Base-by-base conservation (phyloP, 2,329 filamentous ascomycete species). In the Talaromyces islandicus region DNA sequence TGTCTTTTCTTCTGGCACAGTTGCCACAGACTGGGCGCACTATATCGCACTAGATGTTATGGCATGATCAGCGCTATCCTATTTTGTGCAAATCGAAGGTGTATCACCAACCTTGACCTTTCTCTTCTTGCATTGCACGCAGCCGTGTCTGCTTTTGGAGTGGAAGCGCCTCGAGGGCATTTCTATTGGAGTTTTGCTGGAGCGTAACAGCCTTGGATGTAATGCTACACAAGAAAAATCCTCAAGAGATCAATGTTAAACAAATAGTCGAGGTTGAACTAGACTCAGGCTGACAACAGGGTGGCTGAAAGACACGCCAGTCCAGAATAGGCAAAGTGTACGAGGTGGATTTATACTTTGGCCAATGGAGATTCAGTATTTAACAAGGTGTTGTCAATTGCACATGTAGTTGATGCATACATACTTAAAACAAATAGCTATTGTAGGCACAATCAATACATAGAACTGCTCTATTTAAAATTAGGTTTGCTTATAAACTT, bases 91-190 rank as follows among this genome's bases (percentile, higher is more conserved):
- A 27, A n/a, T 7, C 3, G 14, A 35, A 38, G n/a, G n/a, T n/a
- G n/a, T n/a, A 19, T 43, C 24, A 29, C 53, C 12, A 10, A 58
- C 58, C 53, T 60, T 60, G 7, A 60, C 58, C 21, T 25, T 56
- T 50, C 58, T 25, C 29, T 17, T 43, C 46, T 60, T 60, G 30
- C 58, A 60, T 14, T 41, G 52, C 10, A 50, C 50, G 50, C 58
- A 60, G 17, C 58, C 58, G 14, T 60, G 58, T 24, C 58, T 41
- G 35, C 24, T 60, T 24, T 60, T 60, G 53, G 52, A 50, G 17
- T 60, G 58, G 29, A 60, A 60, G 4, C 43, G 54, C 50, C 43
- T 38, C 11, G 58, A 60, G 1, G 58, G 58, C 58, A 60, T 59
- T 25, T 25, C 19, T 21, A 12, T 17, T n/a, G 3, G n/a, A 10